These are phyloP conservation scores for Cercospora janseana DNA, from an alignment of 2,329 filamentous ascomycete species.

Conservation along the genomic window DNA sequence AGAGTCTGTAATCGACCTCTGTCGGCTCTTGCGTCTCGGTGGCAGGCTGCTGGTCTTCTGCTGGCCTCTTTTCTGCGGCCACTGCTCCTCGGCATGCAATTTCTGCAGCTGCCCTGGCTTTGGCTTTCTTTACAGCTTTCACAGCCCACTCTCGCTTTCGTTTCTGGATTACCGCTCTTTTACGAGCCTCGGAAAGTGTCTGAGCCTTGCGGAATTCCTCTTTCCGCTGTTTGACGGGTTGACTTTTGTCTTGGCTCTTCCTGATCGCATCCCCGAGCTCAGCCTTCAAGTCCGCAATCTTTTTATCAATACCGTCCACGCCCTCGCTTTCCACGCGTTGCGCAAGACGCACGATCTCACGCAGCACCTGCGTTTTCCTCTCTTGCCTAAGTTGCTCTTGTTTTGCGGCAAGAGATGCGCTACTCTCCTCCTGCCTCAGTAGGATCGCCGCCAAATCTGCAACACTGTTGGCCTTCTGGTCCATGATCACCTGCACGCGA, in stretches of 20 bases:
- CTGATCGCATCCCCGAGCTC: constrained; percentile 8
- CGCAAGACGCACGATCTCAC: constrained; percentile 27
- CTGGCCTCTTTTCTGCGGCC: background rate
- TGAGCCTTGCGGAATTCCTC: constrained; percentile 5
- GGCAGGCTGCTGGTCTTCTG: background rate
- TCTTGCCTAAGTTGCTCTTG: constrained; percentile 12
- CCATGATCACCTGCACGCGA: constrained; percentile 57
- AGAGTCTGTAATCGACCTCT: constrained; percentile 12
- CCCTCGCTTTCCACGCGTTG: constrained; percentile 17
- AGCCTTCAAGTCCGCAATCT: constrained; percentile 18
- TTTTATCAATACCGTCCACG: constrained; percentile 22
- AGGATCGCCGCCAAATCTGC: constrained; percentile 61
- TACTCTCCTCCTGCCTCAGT: constrained; percentile 46
- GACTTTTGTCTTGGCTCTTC: constrained; percentile 9
- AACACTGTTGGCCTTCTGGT: constrained; percentile 63
- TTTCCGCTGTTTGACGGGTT: constrained; percentile 10
- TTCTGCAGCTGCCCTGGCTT: constrained; percentile 4
- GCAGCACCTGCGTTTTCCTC: constrained; percentile 21
- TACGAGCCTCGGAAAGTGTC: background rate
- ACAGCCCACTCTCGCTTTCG: constrained; percentile 26
- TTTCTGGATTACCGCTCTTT: background rate
- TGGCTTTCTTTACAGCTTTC: constrained; percentile 20
- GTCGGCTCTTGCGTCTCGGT: background rate
- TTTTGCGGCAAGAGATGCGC: constrained; percentile 28
- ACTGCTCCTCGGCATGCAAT: background rate